Evolutionary conservation across 345 rosid genomes (phyloP).

Genomic region (Euphorbia peplus): DNA sequence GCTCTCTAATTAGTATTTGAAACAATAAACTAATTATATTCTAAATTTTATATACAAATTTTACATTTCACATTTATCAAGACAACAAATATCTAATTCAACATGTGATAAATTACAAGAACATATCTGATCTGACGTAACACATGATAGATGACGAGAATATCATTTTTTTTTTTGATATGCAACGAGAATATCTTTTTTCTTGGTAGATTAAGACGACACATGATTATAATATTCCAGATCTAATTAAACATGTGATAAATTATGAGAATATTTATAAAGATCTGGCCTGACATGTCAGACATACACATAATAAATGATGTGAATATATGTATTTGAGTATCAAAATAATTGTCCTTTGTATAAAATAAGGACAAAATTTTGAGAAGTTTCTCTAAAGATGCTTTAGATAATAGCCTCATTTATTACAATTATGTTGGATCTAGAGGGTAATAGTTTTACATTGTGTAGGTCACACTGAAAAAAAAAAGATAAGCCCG

Average conservation of each 20-base stretch:
- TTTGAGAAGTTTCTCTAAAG: not conserved
- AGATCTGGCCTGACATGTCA: too few species aligned
- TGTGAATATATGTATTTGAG: too few species aligned
- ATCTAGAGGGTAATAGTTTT: too few species aligned
- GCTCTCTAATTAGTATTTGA: not conserved
- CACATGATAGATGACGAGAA: not conserved
- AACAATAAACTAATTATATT: too few species aligned
- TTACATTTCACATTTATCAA: not conserved
- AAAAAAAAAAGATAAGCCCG: not conserved
- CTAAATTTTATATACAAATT: not conserved
- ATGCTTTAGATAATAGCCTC: constrained; percentile 1
- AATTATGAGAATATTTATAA: not conserved
- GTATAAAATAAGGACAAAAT: not conserved
- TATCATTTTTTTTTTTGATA: too few species aligned
- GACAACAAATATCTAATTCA: not conserved
- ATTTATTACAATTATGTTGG: too few species aligned
- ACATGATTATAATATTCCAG: too few species aligned
- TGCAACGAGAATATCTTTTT: too few species aligned
- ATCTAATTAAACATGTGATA: not conserved
- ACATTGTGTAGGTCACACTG: too few species aligned
- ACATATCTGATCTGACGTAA: not conserved
- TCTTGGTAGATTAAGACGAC: too few species aligned
- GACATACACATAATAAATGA: not conserved
- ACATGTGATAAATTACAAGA: not conserved
- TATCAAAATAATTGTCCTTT: not conserved